These are phyloP conservation scores for Candida buenavistaensis DNA, from an alignment of 1,139 yeast genomes.

Conservation along the genomic window DNA sequence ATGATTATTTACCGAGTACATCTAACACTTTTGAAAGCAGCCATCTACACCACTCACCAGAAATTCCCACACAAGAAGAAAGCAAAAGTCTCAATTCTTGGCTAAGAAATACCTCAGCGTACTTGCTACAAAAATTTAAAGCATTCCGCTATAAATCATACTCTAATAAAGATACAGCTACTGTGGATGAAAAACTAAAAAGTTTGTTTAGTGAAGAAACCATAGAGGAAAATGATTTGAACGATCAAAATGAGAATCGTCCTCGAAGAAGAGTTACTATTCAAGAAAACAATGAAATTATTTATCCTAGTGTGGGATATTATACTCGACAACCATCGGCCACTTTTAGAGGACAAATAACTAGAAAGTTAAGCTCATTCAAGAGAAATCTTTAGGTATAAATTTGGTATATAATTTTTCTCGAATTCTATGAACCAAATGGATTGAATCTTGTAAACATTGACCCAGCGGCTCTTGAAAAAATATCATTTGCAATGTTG, in stretches of 20 bases:
- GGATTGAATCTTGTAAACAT: constrained; percentile 54
- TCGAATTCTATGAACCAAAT: constrained; percentile 21
- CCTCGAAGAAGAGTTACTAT: constrained; percentile 12
- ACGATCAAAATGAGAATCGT: neutral
- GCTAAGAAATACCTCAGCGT: neutral
- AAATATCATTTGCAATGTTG: constrained; percentile 47
- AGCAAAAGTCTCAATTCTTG: neutral
- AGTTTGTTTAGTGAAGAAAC: constrained; percentile 7
- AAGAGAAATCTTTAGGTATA: constrained; percentile 5
- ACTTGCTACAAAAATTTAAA: neutral
- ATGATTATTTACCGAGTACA: constrained; percentile 5
- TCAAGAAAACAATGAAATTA: constrained; percentile 10
- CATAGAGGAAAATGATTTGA: constrained; percentile 5
- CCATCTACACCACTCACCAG: no score
- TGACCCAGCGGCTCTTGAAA: constrained; percentile 50
- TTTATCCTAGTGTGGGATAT: constrained; percentile 6
- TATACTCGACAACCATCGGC: constrained; percentile 1
- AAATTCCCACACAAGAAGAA: no score
- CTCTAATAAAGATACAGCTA: neutral
- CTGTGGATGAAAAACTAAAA: constrained; percentile 4
- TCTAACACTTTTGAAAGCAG: neutral
- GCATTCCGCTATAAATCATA: constrained; percentile 1
- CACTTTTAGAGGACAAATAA: constrained; percentile 3
- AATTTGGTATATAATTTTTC: no score
- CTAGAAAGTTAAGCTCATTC: constrained; percentile 12